phyloP scores from a whole-genome alignment of 2,329 filamentous ascomycete species.

The Ceratocystis eucalypticola region DNA sequence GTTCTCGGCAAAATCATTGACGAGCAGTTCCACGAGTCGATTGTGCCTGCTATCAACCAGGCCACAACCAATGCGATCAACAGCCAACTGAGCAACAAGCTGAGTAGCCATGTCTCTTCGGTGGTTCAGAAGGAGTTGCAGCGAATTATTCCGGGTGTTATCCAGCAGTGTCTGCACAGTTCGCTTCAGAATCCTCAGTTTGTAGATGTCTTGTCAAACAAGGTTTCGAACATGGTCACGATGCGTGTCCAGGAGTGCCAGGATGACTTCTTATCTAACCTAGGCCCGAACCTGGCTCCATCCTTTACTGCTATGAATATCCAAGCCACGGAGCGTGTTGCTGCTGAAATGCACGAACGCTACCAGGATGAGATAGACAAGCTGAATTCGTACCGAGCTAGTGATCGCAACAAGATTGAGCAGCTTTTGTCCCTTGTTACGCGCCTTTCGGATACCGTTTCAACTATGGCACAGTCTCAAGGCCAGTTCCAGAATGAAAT shows the following conservation, averaged over 20 bases:
- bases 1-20: slow-evolving; percentile 65
- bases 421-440: slow-evolving; percentile 55
- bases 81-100: slow-evolving; percentile 54
- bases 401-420: slow-evolving; percentile 53
- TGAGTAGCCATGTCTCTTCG: slow-evolving; percentile 53
- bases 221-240: slow-evolving; percentile 26
- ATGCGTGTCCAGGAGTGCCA: slow-evolving; percentile 63
- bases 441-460: slow-evolving; percentile 53
- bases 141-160: slow-evolving; percentile 50
- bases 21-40: slow-evolving; percentile 57
- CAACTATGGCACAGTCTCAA: slow-evolving; percentile 55
- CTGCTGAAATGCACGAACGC: slow-evolving; percentile 53
- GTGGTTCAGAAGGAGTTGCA: slow-evolving; percentile 62
- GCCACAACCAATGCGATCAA: slow-evolving; percentile 55
- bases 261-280: slow-evolving; percentile 46
- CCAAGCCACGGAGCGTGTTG: slow-evolving; percentile 53
- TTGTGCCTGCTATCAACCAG: slow-evolving; percentile 61
- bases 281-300: slow-evolving; percentile 53
- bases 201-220: slow-evolving; percentile 45
- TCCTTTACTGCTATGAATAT: slow-evolving; percentile 51
- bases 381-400: slow-evolving; percentile 37
- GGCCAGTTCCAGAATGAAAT: slow-evolving; percentile 53
- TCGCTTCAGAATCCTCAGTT: slow-evolving; percentile 57
- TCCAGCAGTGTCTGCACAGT: slow-evolving; percentile 52
- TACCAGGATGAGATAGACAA: slow-evolving; percentile 38